Conservation (phyloP, 2,329 filamentous ascomycete genomes). For the Herpomyces periplanetae region DNA sequence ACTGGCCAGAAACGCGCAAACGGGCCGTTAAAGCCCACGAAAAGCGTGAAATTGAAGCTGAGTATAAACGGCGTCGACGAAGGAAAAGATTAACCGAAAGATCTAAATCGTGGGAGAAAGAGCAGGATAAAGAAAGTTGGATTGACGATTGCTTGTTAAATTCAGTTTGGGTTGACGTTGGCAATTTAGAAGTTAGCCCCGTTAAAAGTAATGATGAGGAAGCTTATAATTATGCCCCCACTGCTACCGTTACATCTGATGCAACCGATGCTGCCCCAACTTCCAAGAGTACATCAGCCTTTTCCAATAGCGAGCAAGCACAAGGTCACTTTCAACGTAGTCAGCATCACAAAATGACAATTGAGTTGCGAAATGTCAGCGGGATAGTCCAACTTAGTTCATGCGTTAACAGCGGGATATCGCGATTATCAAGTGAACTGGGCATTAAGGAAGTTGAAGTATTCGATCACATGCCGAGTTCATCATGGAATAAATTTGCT, state of each 20-base stretch:
- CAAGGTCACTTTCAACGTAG: slow-evolving; percentile 23
- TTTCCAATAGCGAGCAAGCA: slow-evolving; percentile 4
- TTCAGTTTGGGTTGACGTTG: slow-evolving; percentile 84
- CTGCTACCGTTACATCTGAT: slow-evolving; percentile 20
- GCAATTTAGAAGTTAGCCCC: no score
- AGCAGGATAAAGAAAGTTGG: slow-evolving; percentile 37
- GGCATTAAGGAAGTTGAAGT: slow-evolving; percentile 49
- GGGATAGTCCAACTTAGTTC: no score
- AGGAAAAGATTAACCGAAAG: no score
- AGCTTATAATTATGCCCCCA: slow-evolving; percentile 53
- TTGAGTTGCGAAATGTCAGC: slow-evolving; percentile 51
- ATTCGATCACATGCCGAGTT: slow-evolving; percentile 71
- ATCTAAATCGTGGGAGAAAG: slow-evolving; percentile 13
- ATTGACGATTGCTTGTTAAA: slow-evolving; percentile 94
- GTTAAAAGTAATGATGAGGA: slow-evolving; percentile 53
- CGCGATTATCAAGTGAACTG: slow-evolving; percentile 51
- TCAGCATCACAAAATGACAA: slow-evolving; percentile 71
- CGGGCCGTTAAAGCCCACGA: slow-evolving; percentile 57
- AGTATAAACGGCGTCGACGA: slow-evolving; percentile 25
- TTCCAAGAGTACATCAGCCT: slow-evolving; percentile 5
- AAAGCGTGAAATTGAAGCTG: slow-evolving; percentile 43
- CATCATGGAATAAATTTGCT: slow-evolving; percentile 90
- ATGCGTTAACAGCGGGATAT: slow-evolving; percentile 46
- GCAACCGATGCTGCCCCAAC: slow-evolving; percentile 9
- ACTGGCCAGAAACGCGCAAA: slow-evolving; percentile 61